Evolutionary conservation across 306 rosid species (phyloP).

Genomic region (Trifolium subterraneum): DNA sequence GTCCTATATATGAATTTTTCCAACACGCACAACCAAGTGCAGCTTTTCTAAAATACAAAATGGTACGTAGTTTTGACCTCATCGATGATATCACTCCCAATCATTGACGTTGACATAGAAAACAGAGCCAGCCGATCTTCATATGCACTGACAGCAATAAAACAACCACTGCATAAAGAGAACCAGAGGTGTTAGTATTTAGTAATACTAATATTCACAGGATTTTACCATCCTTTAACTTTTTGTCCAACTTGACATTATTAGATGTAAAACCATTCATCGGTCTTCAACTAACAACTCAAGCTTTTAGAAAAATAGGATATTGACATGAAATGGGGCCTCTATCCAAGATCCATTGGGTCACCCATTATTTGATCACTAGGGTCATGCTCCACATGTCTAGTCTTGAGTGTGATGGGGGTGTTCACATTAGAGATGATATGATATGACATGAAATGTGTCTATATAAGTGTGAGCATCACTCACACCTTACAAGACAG

Average conservation of each 20-base stretch:
- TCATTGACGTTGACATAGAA: conserved; percentile 79
- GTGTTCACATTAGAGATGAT: not conserved
- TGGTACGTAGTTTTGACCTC: conserved; percentile 58
- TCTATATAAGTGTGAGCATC: not conserved
- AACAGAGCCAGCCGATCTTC: conserved; percentile 79
- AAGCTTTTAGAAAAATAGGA: conserved; percentile 21
- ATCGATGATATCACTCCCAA: conserved; percentile 73
- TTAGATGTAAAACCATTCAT: conserved; percentile 12
- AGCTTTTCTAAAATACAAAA: conserved; percentile 35
- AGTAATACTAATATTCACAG: conserved; percentile 36
- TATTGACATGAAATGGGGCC: conserved; percentile 6
- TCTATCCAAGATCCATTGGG: not conserved
- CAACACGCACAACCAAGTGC: conserved; percentile 25
- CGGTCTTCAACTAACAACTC: conserved; percentile 23
- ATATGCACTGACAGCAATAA: conserved; percentile 88
- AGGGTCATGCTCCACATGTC: not conserved
- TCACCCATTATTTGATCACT: not conserved
- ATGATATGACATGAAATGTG: not conserved
- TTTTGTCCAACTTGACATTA: conserved; percentile 8
- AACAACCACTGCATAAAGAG: conserved; percentile 85
- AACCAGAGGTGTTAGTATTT: conserved; percentile 31
- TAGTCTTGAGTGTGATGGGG: not conserved
- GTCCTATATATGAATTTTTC: conserved; percentile 17
- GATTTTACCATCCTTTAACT: conserved; percentile 29
- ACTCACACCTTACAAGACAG: not conserved